phyloP scores from a whole-genome alignment of 306 rosid species.

The Acmispon strigosus region DNA sequence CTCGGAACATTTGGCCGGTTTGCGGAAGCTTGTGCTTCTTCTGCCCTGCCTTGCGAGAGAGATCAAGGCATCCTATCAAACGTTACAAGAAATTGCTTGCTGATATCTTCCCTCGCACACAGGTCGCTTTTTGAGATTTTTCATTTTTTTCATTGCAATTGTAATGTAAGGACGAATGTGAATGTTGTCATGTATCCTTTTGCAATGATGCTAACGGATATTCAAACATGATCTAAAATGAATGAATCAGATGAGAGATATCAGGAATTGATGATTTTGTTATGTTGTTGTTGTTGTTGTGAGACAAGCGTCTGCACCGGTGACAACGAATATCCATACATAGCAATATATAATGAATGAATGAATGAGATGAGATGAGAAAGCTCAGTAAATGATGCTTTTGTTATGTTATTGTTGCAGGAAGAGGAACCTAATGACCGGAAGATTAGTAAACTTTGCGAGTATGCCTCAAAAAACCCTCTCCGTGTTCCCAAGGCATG shows the following conservation, averaged over 20 bases:
- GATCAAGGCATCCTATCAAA: slow-evolving; percentile 80
- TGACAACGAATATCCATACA: no score
- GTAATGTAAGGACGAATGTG: no score
- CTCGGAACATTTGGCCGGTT: slow-evolving; percentile 67
- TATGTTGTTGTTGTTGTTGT: no score
- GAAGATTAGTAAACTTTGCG: slow-evolving; percentile 69
- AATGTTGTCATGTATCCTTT: no score
- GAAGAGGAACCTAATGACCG: slow-evolving; percentile 84
- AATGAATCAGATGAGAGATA: no score
- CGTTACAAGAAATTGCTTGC: slow-evolving; percentile 75
- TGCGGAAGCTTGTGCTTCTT: slow-evolving; percentile 77
- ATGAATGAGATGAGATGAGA: no score
- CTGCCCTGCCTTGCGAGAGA: slow-evolving; percentile 67
- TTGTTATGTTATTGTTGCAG: slow-evolving; percentile 28
- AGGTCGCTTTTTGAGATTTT: slow-evolving; percentile 10
- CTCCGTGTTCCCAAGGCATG: slow-evolving; percentile 80
- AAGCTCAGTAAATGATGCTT: no score
- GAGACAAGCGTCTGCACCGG: no score
- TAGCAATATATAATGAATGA: no score
- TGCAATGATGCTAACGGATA: no score
- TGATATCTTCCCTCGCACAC: slow-evolving; percentile 69
- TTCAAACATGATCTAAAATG: no score
- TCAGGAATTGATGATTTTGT: no score
- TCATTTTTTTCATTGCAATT: neutral
- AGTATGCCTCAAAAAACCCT: slow-evolving; percentile 77